Evolutionary conservation across 306 rosid genomes (phyloP).

Genomic region (Gastrolobium bilobum): DNA sequence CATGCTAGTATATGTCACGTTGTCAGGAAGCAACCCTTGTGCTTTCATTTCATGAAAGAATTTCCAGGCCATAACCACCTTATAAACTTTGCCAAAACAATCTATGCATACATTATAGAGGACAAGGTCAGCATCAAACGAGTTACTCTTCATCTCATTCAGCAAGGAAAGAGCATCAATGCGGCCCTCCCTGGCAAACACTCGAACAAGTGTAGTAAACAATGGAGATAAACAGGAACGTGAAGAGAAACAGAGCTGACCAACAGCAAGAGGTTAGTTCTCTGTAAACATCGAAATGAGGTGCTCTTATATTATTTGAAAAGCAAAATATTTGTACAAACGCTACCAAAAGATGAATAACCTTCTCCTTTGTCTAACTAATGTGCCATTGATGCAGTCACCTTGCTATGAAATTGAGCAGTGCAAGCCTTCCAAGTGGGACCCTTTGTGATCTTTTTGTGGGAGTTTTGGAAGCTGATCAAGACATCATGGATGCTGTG

Average conservation of each 20-base stretch:
- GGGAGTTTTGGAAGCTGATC: conserved; percentile 53
- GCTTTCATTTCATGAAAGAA: conserved; percentile 93
- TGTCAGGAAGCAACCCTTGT: conserved; percentile 76
- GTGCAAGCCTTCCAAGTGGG: conserved; percentile 53
- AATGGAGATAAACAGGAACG: not conserved
- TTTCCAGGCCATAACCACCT: conserved; percentile 98
- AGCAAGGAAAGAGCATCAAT: conserved; percentile 88
- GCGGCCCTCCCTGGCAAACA: conserved; percentile 77
- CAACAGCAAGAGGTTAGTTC: not conserved
- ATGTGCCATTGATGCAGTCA: conserved; percentile 15
- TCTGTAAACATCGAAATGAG: not conserved
- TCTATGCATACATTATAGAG: conserved; percentile 95
- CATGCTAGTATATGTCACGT: conserved; percentile 92
- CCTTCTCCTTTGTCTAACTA: too few relatives aligned
- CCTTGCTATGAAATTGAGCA: conserved; percentile 68
- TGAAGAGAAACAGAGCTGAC: conserved; percentile 17
- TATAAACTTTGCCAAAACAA: conserved; percentile 89
- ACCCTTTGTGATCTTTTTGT: conserved; percentile 68
- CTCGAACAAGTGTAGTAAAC: conserved; percentile 91
- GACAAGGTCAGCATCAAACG: conserved; percentile 74
- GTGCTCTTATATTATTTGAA: too few relatives aligned
- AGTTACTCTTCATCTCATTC: conserved; percentile 93
- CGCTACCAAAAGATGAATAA: too few relatives aligned
- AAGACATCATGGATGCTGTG: conserved; percentile 54
- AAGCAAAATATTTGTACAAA: too few relatives aligned